Evolutionary conservation across 306 rosid species (phyloP).

Genomic region (Castanea mollissima): DNA sequence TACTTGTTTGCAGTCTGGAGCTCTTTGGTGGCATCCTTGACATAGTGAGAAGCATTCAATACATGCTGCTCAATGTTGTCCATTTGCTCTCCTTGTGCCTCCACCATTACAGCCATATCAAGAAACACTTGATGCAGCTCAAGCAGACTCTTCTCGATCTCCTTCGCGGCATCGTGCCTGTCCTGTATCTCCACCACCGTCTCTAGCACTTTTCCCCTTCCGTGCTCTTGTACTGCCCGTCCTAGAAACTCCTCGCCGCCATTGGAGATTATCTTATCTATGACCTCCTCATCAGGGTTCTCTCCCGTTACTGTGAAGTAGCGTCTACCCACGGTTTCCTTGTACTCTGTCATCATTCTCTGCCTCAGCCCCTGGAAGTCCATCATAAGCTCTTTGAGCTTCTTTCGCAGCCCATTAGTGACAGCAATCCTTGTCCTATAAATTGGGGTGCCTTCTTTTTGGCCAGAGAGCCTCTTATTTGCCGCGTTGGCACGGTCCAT

Average conservation of each 20-base stretch:
- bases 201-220: slow-evolving; percentile 78
- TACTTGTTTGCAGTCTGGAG: slow-evolving; percentile 51
- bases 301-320: slow-evolving; percentile 80
- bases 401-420: slow-evolving; percentile 68
- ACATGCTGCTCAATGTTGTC: slow-evolving; percentile 90
- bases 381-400: slow-evolving; percentile 84
- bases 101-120: slow-evolving; percentile 97
- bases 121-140: slow-evolving; percentile 83
- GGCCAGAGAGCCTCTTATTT: slow-evolving; percentile 53
- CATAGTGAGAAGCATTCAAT: slow-evolving; percentile 65
- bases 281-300: slow-evolving; percentile 66
- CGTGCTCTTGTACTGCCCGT: slow-evolving; percentile 65
- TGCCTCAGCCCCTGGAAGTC: slow-evolving; percentile 78
- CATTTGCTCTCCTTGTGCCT: slow-evolving; percentile 90
- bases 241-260: slow-evolving; percentile 63
- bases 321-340: slow-evolving; percentile 76
- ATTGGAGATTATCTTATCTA: slow-evolving; percentile 70
- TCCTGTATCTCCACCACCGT: slow-evolving; percentile 87
- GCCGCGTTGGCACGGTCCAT: slow-evolving; percentile 79
- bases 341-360: slow-evolving; percentile 78
- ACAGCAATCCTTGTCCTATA: slow-evolving; percentile 74
- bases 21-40: slow-evolving; percentile 64
- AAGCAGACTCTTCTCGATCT: slow-evolving; percentile 70
- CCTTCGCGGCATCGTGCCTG: slow-evolving; percentile 71
- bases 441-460: slow-evolving; percentile 60